Conservation (phyloP, 176 grass and related monocot species). For the Areca catechu region DNA sequence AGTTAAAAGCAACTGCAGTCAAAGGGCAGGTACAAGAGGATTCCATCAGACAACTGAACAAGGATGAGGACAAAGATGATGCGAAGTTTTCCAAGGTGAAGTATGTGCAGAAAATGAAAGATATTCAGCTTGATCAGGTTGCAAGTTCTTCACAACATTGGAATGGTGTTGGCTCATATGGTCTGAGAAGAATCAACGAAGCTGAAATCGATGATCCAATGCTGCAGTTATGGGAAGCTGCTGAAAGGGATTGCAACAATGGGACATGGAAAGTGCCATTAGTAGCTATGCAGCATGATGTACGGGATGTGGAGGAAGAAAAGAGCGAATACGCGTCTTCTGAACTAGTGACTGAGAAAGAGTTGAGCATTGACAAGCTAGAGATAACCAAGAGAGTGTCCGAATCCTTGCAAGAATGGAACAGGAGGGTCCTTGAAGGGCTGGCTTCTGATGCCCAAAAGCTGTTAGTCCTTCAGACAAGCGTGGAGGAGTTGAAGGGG, state of each 20-base stretch:
- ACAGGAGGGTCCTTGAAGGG: conserved; percentile 44
- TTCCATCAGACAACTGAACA: conserved; percentile 21
- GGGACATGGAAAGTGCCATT: conserved; percentile 30
- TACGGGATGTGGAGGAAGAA: conserved; percentile 46
- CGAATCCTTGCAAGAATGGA: conserved; percentile 35
- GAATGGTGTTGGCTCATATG: conserved; percentile 30
- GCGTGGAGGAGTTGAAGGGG: conserved; percentile 62
- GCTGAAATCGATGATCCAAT: conserved; percentile 64
- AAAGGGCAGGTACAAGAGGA: conserved; percentile 20
- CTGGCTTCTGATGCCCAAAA: conserved; percentile 61
- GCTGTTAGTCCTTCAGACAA: conserved; percentile 40
- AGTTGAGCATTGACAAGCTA: conserved; percentile 37
- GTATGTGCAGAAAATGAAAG: not conserved
- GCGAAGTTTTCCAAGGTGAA: conserved; percentile 25
- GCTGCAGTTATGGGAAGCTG: conserved; percentile 47
- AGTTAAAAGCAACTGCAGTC: conserved; percentile 24
- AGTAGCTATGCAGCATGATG: conserved; percentile 34
- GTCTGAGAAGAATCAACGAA: conserved; percentile 26
- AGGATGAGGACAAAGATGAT: conserved; percentile 6
- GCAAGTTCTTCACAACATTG: conserved; percentile 33
- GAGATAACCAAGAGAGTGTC: conserved; percentile 18
- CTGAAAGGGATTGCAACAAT: no score
- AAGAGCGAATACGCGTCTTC: conserved; percentile 56
- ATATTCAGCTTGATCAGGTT: conserved; percentile 15
- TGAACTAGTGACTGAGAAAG: conserved; percentile 40